A percentile compares a stretch with the other conserved stretches of the same genome.
Evolutionary conservation across 352 stramenopile genomes (phyloP).

Genomic region (Pythium vanterpoolii): DNA sequence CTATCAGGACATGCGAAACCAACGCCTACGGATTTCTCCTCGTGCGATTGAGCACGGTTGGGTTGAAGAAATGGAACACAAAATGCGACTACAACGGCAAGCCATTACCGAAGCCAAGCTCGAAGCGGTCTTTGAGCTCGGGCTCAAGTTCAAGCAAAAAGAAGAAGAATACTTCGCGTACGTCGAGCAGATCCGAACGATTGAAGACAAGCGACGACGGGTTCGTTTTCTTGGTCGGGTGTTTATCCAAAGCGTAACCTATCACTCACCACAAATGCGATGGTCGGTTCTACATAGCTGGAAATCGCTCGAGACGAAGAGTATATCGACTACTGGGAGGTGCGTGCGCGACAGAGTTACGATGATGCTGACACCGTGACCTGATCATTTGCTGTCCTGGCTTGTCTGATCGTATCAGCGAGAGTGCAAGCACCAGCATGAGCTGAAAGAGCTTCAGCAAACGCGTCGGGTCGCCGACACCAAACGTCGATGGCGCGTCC

Average conservation of each 20-base stretch:
- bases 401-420: constrained; percentile 30
- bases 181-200: constrained; percentile 28
- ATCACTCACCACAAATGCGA: neutral
- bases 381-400: neutral
- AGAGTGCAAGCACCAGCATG: constrained; percentile 44
- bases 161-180: constrained; percentile 39
- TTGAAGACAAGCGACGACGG: constrained; percentile 46
- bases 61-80: constrained; percentile 81
- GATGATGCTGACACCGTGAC: neutral
- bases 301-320: constrained; percentile 74
- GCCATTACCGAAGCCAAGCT: constrained; percentile 64
- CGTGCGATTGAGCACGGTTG: constrained; percentile 77
- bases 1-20: constrained; percentile 78
- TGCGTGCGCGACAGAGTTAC: constrained; percentile 14
- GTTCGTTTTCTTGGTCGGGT: constrained; percentile 25
- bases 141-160: constrained; percentile 52
- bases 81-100: constrained; percentile 55
- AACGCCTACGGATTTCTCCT: constrained; percentile 66
- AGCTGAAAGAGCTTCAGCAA: constrained; percentile 33
- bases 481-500: constrained; percentile 46
- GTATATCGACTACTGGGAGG: constrained; percentile 79
- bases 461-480: constrained; percentile 47
- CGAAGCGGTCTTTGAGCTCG: constrained; percentile 52
- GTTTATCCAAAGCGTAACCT: neutral
- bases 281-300: constrained; percentile 33